Conservation (phyloP, 129 eudicot species). For the Kitagawia praeruptora region DNA sequence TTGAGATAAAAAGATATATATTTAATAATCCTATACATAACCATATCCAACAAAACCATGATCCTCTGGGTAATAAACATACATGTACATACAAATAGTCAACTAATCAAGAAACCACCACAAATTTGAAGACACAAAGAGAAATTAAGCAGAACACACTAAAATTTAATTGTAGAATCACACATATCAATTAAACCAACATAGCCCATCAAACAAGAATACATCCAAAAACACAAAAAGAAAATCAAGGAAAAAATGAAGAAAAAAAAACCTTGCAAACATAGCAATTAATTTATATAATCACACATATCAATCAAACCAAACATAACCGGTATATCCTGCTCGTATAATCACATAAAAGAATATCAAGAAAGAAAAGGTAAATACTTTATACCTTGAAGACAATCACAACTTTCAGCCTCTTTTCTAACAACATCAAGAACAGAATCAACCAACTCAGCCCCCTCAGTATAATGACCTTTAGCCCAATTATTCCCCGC, state of each 20-base stretch:
- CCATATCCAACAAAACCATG: background rate
- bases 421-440: constrained; percentile 72
- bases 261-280: background rate
- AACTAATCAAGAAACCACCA: background rate
- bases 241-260: no score
- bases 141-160: no score
- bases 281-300: background rate
- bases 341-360: background rate
- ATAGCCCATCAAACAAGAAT: no score
- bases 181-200: no score
- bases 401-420: constrained; percentile 68
- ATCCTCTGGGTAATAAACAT: no score
- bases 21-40: background rate
- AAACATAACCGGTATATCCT: background rate
- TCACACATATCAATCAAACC: background rate
- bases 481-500: constrained; percentile 76
- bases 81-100: no score
- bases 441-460: constrained; percentile 67
- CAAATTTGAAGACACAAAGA: background rate
- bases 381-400: constrained; percentile 34
- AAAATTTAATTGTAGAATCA: no score
- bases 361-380: background rate
- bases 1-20: no score
- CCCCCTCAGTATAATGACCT: constrained; percentile 75
- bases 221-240: no score